A percentile compares a stretch with the other conserved stretches of the same genome.
phyloP scores from a whole-genome alignment of 1,284 basidiomycete genomes.

The Naganishia albida region DNA sequence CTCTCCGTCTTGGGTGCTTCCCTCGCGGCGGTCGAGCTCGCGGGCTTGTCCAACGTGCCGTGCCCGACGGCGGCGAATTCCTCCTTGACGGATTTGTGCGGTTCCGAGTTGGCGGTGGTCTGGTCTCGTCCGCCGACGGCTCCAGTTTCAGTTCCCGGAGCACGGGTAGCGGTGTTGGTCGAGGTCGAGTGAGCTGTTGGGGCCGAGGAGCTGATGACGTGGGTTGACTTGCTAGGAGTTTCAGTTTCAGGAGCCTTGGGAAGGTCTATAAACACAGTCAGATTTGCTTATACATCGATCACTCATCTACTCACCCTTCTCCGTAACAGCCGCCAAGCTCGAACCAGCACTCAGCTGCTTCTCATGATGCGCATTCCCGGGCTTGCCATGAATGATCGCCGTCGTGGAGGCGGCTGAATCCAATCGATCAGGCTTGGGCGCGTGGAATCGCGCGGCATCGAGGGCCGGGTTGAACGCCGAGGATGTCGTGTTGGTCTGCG shows the following conservation, averaged over 20 bases:
- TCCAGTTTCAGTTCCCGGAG: constrained; percentile 20
- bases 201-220: background rate
- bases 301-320: constrained; percentile 22
- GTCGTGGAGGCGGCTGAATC: constrained; percentile 45
- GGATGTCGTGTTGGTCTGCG: background rate
- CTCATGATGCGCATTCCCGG: constrained; percentile 39
- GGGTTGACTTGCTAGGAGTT: too few relatives aligned
- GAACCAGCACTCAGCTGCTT: constrained; percentile 9
- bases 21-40: constrained; percentile 22
- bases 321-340: constrained; percentile 7
- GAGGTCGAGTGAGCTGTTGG: constrained; percentile 9
- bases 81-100: constrained; percentile 29
- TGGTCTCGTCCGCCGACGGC: constrained; percentile 24
- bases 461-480: constrained; percentile 11
- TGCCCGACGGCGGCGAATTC: constrained; percentile 31
- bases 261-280: constrained; percentile 6
- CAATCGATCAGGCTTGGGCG: constrained; percentile 40
- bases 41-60: constrained; percentile 26
- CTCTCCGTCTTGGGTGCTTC: constrained; percentile 27
- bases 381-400: constrained; percentile 47
- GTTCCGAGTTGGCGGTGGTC: constrained; percentile 30
- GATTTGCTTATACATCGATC: background rate
- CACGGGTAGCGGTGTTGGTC: constrained; percentile 11
- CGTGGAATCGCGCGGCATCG: constrained; percentile 18
- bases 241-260: constrained; percentile 9